phyloP scores from a whole-genome alignment of 2,329 filamentous ascomycete species.

The Fusarium sp. region DNA sequence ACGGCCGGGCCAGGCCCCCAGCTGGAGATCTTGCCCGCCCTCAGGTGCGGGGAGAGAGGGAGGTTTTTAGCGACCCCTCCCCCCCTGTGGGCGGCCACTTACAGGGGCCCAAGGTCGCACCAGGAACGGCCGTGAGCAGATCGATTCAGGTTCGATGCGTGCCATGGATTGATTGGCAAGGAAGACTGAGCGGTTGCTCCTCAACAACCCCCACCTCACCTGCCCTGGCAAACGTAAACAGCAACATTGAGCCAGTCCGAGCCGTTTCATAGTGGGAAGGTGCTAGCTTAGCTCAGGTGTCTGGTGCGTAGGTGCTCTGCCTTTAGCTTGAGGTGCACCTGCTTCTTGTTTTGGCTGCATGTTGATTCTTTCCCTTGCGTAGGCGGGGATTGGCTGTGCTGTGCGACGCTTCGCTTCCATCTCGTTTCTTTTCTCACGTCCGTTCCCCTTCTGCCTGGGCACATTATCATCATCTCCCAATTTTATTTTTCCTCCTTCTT shows the following conservation, averaged over 20 bases:
- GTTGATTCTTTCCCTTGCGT: slow-evolving; percentile 35
- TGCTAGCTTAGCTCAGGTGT: slow-evolving; percentile 14
- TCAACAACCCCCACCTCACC: slow-evolving; percentile 46
- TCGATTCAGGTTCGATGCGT: slow-evolving; percentile 32
- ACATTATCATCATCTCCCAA: slow-evolving; percentile 26
- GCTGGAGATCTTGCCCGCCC: slow-evolving; percentile 17
- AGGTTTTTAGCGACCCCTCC: slow-evolving; percentile 23
- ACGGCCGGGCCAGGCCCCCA: slow-evolving; percentile 7
- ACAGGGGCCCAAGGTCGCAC: slow-evolving; percentile 45
- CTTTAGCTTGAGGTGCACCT: slow-evolving; percentile 28
- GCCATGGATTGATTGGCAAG: slow-evolving; percentile 39
- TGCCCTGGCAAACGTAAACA: slow-evolving; percentile 39
- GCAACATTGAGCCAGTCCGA: slow-evolving; percentile 21
- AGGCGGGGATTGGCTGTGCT: slow-evolving; percentile 39
- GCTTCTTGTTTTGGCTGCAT: slow-evolving; percentile 42
- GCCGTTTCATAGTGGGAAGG: slow-evolving; percentile 37
- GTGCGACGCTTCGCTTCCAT: slow-evolving; percentile 12
- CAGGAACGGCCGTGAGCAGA: slow-evolving; percentile 40
- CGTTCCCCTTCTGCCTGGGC: slow-evolving; percentile 20
- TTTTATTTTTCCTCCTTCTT: slow-evolving; percentile 2
- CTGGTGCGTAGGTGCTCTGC: slow-evolving; percentile 1
- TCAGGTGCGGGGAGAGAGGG: slow-evolving; percentile 36
- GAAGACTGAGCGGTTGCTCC: slow-evolving; percentile 43
- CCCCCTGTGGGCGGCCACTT: slow-evolving; percentile 23
- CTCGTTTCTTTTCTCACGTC: slow-evolving; percentile 37